A percentile compares a stretch with the other conserved stretches of the same genome.
Conservation (phyloP, 2,329 filamentous ascomycete species). For the Scedosporium apiospermum region DNA sequence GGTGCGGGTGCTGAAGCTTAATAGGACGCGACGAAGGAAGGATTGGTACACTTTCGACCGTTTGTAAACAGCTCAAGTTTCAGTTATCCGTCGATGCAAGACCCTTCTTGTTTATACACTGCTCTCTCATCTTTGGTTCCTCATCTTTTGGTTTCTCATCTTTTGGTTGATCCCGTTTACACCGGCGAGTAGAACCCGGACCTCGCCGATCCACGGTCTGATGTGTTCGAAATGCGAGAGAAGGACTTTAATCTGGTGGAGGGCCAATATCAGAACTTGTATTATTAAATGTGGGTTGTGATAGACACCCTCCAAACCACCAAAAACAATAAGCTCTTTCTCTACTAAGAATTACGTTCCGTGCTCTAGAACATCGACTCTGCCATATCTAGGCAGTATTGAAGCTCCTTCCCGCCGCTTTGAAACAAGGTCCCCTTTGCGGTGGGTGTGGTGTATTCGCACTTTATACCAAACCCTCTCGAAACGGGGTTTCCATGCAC, state of each 20-base stretch:
- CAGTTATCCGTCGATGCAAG: neutral
- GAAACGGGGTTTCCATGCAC: neutral
- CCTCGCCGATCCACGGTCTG: no score
- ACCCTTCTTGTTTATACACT: neutral
- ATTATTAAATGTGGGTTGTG: neutral
- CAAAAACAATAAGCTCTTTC: neutral
- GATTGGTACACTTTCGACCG: neutral
- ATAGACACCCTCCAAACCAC: neutral
- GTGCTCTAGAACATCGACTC: neutral
- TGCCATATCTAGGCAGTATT: neutral
- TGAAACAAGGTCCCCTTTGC: neutral
- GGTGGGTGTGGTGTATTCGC: neutral
- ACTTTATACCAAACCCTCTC: neutral
- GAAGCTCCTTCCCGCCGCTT: neutral
- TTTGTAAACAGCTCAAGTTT: neutral
- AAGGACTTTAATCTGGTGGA: neutral
- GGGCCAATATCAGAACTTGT: neutral
- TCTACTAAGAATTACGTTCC: neutral
- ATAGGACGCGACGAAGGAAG: neutral
- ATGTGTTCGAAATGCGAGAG: neutral
- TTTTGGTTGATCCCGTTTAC: neutral
- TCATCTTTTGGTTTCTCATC: neutral
- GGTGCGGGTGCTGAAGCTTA: neutral
- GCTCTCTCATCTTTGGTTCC: neutral
- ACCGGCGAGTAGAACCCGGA: neutral